Percentiles rank a stretch among this genome's conserved stretches.
Conservation (phyloP, 2,329 filamentous ascomycete genomes). For the Nothomitra cinnamomea region DNA sequence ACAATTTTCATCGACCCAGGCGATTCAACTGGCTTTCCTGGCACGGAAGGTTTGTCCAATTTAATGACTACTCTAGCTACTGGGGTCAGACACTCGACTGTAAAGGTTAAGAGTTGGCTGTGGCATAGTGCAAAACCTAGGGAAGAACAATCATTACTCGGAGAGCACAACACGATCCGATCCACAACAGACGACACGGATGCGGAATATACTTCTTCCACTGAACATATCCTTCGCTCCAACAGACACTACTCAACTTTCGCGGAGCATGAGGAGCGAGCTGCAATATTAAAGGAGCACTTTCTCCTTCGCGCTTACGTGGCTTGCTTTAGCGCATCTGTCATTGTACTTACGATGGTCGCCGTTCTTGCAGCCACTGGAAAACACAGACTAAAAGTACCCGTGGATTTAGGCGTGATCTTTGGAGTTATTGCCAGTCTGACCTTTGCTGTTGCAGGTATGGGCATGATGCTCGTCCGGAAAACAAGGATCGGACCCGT, state of each 20-base stretch:
- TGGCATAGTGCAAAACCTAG: not conserved
- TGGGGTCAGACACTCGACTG: not conserved
- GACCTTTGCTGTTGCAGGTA: conserved; percentile 42
- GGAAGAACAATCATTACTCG: not conserved
- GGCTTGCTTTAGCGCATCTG: conserved; percentile 38
- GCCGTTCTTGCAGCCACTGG: conserved; percentile 50
- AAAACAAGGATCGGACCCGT: conserved; percentile 26
- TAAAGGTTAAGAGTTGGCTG: conserved; percentile 34
- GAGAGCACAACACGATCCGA: not conserved
- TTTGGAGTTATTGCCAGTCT: conserved; percentile 52
- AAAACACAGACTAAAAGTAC: conserved; percentile 45
- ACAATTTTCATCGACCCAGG: conserved; percentile 61
- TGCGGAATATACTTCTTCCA: not conserved
- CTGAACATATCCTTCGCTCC: not conserved
- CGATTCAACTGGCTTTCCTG: conserved; percentile 40
- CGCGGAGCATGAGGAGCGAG: conserved; percentile 19
- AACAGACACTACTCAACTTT: conserved; percentile 15
- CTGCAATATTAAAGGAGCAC: conserved; percentile 16
- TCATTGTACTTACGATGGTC: conserved; percentile 47
- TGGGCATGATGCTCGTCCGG: conserved; percentile 41
- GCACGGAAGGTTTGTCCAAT: conserved; percentile 17
- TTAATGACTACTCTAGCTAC: not conserved
- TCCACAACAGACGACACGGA: not conserved
- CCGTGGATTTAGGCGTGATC: conserved; percentile 57
- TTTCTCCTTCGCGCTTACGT: conserved; percentile 37